Base-by-base conservation (phyloP, 108 stramenopile genomes). In the Skeletonema menzelii region DNA sequence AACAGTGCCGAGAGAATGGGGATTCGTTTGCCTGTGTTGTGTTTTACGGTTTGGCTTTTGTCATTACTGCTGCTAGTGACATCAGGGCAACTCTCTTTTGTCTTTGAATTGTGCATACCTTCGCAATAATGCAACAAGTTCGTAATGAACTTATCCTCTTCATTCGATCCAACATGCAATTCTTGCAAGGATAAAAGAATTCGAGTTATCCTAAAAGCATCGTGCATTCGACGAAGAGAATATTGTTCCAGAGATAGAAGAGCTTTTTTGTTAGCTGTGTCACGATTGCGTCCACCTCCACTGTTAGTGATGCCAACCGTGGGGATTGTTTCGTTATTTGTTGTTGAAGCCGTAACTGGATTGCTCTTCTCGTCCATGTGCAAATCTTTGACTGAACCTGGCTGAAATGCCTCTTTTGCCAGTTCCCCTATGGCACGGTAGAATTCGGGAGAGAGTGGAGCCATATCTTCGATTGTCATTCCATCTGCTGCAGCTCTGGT, bases 191-290 rank as follows among this genome's bases (percentile, higher is more conserved):
- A 13, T 22, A 72, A 15, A 14, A 80, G 34, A 10, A 80, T 71
- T 2, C 75, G 20, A 10, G 79, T 76, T 14, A 76, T 59, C 35
- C 79, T 37, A 30, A 71, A 68, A 7, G 75, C 74, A 47, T 76
- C 70, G 11, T 71, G 69, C 79, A 70, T 80, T 65, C 79, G 24
- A 19, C 69, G 69, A 11, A 80, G 69, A 11, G 79, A 80, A 64
- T 71, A 80, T 11, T 27, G 37, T 37, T 76, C 79, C n/a, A 71
- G 20, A 3, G 75, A 72, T 6, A 31, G n/a, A n/a, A 76, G 40
- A 1, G 69, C 69, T 8, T 35, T 56, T 24, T 63, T 63, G 13
- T 12, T 7, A 5, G 30, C 10, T 37, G 35, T 2, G 24, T 53
- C 20, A 22, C 49, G 49, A 53, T 22, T 53, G 22, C n/a, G 22